Evolutionary conservation across 2,329 filamentous ascomycete species (phyloP).

Genomic region (Penicillium sp.): DNA sequence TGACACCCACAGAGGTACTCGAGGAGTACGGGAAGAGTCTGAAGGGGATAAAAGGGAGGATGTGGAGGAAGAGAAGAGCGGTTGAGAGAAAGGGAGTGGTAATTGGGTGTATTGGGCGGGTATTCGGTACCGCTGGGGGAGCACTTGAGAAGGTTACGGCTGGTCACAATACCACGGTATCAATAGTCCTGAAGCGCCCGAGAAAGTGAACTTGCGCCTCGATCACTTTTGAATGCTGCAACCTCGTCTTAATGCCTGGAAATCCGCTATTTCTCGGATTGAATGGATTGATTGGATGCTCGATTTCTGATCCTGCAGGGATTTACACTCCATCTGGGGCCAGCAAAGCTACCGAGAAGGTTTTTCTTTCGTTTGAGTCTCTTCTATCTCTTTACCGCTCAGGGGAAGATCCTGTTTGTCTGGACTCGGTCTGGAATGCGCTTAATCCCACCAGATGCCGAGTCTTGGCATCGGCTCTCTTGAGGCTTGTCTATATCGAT

Average conservation of each 20-base stretch:
- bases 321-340: no score
- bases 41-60: constrained; percentile 21
- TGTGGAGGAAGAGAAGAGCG: constrained; percentile 18
- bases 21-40: no score
- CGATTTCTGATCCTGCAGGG: no score
- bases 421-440: constrained; percentile 21
- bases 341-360: no score
- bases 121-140: constrained; percentile 16
- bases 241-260: no score
- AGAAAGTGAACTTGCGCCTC: neutral
- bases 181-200: no score
- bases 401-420: constrained; percentile 13
- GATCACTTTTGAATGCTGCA: no score
- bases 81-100: constrained; percentile 20
- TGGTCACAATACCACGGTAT: constrained; percentile 1
- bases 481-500: no score
- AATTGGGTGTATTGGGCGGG: constrained; percentile 12
- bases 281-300: no score
- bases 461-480: constrained; percentile 20
- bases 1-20: constrained; percentile 20
- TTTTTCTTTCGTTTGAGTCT: neutral
- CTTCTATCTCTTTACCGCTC: constrained; percentile 8
- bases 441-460: constrained; percentile 21
- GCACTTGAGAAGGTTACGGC: neutral
- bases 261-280: no score